Base-by-base conservation (phyloP, 768 basidiomycete genomes). In the Boletellus ananas region DNA sequence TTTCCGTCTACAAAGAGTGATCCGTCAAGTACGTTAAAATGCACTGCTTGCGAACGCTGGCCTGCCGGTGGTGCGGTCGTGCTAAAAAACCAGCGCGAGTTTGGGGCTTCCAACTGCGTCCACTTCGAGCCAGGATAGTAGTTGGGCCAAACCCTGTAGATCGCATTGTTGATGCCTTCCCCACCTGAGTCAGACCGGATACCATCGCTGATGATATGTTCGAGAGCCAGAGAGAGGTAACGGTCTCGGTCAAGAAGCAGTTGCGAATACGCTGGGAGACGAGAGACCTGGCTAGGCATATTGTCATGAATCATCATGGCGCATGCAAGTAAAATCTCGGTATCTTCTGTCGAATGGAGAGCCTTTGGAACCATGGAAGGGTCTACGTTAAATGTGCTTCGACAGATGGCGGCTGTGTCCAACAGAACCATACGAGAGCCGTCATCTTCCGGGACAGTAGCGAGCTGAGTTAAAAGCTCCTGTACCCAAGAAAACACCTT, bases 1-100 rank as follows among this genome's bases (percentile, higher is more conserved):
- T 55, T 59, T 2, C 59, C 67, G 4, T 69, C 46, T 2, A 63
- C 52, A 12, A 63, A 37, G 17, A 68, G 56, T 1, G 52, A 44
- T 3, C 65, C 67, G 8, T 58, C 31, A 6, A 78, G 51, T 3
- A 79, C 33, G 46, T 81, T 71, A 13, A 75, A 60, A 37, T 72
- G 65, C 6, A 79, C 62, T 14, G n/a, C 39, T 40, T 71, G 70
- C 20, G 57, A 50, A 31, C 21, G 17, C 44, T 12, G 27, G 13
- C 31, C 59, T 50, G 17, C 38, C 49, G 43, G 40, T 2, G 47
- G 11, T 7, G 51, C 46, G 0, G 73, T 68, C 9, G 34, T 45
- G 14, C 59, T 64, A 5, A 34, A 49, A 18, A 71, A 14, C 70
- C 72, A 72, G n/a, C 61, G 63, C 6, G 61, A 52, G 33, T 58